Evolutionary conservation across 1,284 basidiomycete species (phyloP), one percentile per base, ranked within the genome.

Genomic region (Butyriboletus appendiculatus): DNA sequence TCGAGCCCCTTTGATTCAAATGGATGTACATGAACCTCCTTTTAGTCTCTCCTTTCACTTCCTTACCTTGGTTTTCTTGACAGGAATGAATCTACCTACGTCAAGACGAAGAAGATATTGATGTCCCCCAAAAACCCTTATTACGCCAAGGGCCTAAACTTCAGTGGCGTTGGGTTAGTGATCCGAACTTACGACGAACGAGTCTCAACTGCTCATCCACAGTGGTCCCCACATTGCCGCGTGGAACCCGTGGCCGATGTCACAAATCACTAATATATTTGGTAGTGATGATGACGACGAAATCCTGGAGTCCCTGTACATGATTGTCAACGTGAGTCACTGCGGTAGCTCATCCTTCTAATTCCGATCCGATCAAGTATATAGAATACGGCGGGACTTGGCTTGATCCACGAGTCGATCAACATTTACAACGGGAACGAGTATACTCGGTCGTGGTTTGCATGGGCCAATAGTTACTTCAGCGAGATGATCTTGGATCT

Each of bases 181-280:
- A 28, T n/a, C 18, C 33, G n/a, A 39, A 52, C 22, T 45, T 45
- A 2, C 14, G 44, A 45, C 8, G 33, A 43, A 22, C 41, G 26
- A 26, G 5, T 43, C 40, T 55, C 38, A 63, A 37, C 18, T n/a
- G 38, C 45, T 44, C 51, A 30, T 47, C 30, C 28, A 38, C 61
- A 89, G 87, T 40, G 88, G 88, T 2, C 89, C 88, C 33, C 89
- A 91, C 66, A 81, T 86, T 48, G 81, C 85, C 63, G 80, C 81
- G 14, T 86, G 81, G 81, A 75, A 88, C 64, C 87, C 87, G 52
- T 91, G 88, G 89, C 89, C 88, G 0, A 92, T 91, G 89, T 87
- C 87, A 14, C 84, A 84, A 45, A 81, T 91, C 35, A 85, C 84
- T 20, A 81, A 82, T 16, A 86, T 90, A 46, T 90, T 84, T 63